Evolutionary conservation across 768 basidiomycete genomes (phyloP), one percentile per base, ranked within the genome.

Genomic region (Psilocybe sp.): DNA sequence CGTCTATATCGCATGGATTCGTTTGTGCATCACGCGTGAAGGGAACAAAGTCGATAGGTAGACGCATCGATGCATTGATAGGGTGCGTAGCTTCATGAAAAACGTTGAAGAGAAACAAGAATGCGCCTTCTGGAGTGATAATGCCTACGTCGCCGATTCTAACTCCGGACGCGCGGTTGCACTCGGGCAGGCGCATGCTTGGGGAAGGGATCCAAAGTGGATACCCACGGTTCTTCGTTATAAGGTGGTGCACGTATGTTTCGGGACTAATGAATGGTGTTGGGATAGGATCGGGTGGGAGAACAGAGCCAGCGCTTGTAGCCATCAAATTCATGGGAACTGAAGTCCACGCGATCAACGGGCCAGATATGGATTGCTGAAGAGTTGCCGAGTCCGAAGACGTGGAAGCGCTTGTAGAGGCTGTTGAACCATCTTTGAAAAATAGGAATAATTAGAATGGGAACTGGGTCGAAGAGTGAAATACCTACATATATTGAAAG

Each of bases 71-170:
- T 5, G 31, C 31, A 16, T 58, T 55, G 35, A 53, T 49, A 2
- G 40, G 37, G 14, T 52, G n/a, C 4, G 39, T 23, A 7, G 23
- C 15, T 5, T 37, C 23, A 1, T 47, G 15, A 38, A 43, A 49
- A n/a, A 58, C 49, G 19, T 58, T 58, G 42, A 58, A 58, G 10
- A 55, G 42, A 32, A 55, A 58, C n/a, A 45, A 38, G 13, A 58
- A 53, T 3, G 19, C 42, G 4, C 54, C 54, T 20, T 23, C 23
- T 6, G 43, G 37, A 4, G 54, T 50, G 42, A 58, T 36, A 16
- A 55, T 50, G 11, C 54, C 51, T 3, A 58, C 57, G 36, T 58
- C 57, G n/a, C 57, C 57, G n/a, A 55, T 55, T 1, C 19, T 33
- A 6, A 53, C 45, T 3, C 57, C 57, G 33, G 37, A 18, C n/a